phyloP scores from a whole-genome alignment of 139 green algal genomes.

The Closterium sp. region DNA sequence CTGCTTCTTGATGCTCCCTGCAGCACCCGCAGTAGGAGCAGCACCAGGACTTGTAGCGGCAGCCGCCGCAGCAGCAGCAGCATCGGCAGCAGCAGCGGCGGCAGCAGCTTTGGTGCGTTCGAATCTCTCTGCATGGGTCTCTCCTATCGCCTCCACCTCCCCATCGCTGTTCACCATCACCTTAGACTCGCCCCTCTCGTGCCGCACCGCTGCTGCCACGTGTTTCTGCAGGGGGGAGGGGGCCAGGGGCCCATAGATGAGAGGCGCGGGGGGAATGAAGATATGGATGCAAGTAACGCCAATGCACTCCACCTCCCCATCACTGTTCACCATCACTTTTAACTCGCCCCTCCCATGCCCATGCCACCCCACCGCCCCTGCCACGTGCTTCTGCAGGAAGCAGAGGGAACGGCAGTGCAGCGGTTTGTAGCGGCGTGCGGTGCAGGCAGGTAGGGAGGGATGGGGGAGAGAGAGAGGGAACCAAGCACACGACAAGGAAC shows the following conservation, averaged over 20 bases:
- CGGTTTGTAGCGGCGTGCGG: no score
- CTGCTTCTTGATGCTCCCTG: neutral
- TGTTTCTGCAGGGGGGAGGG: neutral
- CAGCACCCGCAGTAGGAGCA: neutral
- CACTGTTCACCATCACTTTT: no score
- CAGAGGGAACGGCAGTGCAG: no score
- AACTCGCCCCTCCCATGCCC: no score
- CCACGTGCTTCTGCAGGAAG: no score
- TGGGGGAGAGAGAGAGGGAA: no score
- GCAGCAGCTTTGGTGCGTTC: neutral
- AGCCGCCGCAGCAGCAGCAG: neutral
- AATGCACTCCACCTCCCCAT: neutral
- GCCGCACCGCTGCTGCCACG: neutral
- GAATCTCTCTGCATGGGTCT: neutral
- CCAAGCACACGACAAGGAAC: no score
- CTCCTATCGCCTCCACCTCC: neutral
- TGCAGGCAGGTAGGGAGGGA: no score
- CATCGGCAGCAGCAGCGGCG: neutral
- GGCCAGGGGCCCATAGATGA: no score
- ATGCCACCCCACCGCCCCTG: no score
- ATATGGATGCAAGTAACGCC: no score
- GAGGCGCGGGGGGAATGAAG: no score
- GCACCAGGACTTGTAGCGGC: neutral
- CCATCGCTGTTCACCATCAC: neutral
- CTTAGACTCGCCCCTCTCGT: neutral